A percentile compares a stretch with the other conserved stretches of the same genome.
phyloP scores from a whole-genome alignment of 345 rosid genomes.

The Pseudoturritis turrita region DNA sequence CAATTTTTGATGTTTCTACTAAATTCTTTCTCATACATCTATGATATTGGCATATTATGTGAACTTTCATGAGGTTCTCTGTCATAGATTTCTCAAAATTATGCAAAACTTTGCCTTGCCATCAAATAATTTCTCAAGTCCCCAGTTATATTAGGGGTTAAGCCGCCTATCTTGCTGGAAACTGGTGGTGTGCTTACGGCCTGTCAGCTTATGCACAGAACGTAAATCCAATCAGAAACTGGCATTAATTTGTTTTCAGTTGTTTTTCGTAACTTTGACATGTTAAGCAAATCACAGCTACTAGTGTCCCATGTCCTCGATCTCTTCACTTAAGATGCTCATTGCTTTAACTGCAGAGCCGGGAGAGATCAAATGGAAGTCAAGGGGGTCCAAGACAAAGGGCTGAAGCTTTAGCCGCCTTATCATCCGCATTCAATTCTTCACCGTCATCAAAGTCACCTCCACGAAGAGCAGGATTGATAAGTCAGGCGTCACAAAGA shows the following conservation, averaged over 20 bases:
- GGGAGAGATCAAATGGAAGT: slow-evolving; percentile 58
- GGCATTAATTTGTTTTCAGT: background rate
- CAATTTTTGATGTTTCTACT: background rate
- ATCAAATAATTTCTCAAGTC: background rate
- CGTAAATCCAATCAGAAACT: background rate
- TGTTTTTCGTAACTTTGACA: background rate
- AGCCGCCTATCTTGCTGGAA: background rate
- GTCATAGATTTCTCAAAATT: background rate
- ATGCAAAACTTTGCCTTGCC: background rate
- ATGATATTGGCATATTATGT: background rate
- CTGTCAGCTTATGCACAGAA: background rate
- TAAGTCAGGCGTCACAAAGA: slow-evolving; percentile 72
- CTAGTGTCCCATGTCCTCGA: background rate
- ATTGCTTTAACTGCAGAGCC: slow-evolving; percentile 34
- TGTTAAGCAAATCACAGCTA: background rate
- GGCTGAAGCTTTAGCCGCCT: slow-evolving; percentile 83
- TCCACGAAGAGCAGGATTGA: slow-evolving; percentile 37
- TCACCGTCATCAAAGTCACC: slow-evolving; percentile 49
- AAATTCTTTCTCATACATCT: background rate
- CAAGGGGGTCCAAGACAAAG: slow-evolving; percentile 72
- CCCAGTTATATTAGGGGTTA: background rate
- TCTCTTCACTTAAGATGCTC: background rate
- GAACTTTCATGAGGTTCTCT: background rate
- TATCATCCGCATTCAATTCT: slow-evolving; percentile 68
- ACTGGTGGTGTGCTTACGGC: background rate